These are phyloP conservation scores for Hypoxylon intermedium DNA, from an alignment of 495 filamentous ascomycete species.

Conservation along the genomic window DNA sequence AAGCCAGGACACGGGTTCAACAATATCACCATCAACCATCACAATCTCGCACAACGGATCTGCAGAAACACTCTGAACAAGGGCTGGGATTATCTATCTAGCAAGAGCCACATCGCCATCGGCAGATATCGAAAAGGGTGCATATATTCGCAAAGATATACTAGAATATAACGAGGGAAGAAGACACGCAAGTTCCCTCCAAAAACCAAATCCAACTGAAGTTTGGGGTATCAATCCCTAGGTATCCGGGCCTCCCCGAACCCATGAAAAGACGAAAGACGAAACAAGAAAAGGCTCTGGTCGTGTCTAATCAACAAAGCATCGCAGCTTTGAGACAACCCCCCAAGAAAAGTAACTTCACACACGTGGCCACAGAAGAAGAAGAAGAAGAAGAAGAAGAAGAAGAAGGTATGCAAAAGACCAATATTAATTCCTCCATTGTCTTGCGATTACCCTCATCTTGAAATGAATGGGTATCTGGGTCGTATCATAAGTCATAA, in stretches of 20 bases:
- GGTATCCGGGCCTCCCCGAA: constrained; percentile 14
- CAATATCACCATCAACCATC: too few species aligned
- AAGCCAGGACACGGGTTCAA: too few species aligned
- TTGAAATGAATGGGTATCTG: constrained; percentile 46
- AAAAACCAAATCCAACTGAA: constrained; percentile 19
- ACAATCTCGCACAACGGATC: too few species aligned
- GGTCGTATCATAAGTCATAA: constrained; percentile 42
- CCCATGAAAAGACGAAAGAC: background rate
- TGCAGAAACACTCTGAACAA: too few species aligned
- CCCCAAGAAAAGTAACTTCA: background rate
- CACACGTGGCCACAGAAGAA: constrained; percentile 11
- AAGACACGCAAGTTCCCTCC: background rate
- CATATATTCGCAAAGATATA: constrained; percentile 33
- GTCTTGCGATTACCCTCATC: constrained; percentile 47
- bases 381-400: too few species aligned
- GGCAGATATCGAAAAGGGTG: constrained; percentile 6
- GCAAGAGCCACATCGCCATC: background rate
- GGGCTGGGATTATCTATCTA: constrained; percentile 36
- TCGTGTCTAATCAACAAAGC: constrained; percentile 32
- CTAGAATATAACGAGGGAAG: constrained; percentile 35
- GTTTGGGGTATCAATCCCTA: constrained; percentile 38
- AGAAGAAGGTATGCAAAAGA: constrained; percentile 29
- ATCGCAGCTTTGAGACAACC: background rate
- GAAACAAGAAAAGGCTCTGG: constrained; percentile 11
- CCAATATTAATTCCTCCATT: constrained; percentile 35